These are phyloP conservation scores for Tetrapisispora taiwanensis DNA, from an alignment of 805 yeast genomes.

Conservation along the genomic window DNA sequence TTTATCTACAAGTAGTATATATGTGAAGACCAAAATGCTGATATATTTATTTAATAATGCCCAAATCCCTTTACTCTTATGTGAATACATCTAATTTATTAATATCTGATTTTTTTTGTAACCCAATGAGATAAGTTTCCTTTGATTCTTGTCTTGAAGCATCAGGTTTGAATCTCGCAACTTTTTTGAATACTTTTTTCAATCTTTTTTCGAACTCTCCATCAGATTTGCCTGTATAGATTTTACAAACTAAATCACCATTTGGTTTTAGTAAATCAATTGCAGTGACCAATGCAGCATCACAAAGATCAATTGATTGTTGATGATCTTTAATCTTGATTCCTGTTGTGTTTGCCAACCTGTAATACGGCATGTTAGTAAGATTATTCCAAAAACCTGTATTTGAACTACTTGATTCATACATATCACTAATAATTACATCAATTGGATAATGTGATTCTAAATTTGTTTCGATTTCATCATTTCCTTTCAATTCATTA, in stretches of 20 bases:
- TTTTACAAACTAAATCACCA: slow-evolving; percentile 76
- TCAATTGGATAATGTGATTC: slow-evolving; percentile 39
- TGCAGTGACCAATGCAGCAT: slow-evolving; percentile 76
- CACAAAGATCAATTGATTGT: slow-evolving; percentile 78
- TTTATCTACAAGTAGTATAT: too few relatives aligned
- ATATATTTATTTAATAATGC: too few relatives aligned
- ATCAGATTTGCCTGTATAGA: slow-evolving; percentile 78
- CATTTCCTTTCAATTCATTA: background rate
- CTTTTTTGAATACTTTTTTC: slow-evolving; percentile 48
- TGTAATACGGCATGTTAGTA: slow-evolving; percentile 69
- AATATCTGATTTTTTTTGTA: slow-evolving; percentile 34
- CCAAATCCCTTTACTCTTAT: too few relatives aligned
- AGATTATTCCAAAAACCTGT: slow-evolving; percentile 44
- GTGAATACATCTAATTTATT: slow-evolving; percentile 40
- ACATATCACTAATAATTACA: slow-evolving; percentile 72
- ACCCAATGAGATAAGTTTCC: slow-evolving; percentile 73
- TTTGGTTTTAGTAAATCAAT: slow-evolving; percentile 56
- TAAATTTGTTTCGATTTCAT: background rate
- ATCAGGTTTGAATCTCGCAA: slow-evolving; percentile 63
- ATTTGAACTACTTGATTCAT: slow-evolving; percentile 49
- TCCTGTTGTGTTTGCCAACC: slow-evolving; percentile 94
- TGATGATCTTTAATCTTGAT: slow-evolving; percentile 70
- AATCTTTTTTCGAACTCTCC: slow-evolving; percentile 48
- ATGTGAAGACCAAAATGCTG: too few relatives aligned
- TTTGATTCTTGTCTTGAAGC: slow-evolving; percentile 73